Evolutionary conservation across 108 stramenopile species (phyloP).

Genomic region (Cyclotella sp.): DNA sequence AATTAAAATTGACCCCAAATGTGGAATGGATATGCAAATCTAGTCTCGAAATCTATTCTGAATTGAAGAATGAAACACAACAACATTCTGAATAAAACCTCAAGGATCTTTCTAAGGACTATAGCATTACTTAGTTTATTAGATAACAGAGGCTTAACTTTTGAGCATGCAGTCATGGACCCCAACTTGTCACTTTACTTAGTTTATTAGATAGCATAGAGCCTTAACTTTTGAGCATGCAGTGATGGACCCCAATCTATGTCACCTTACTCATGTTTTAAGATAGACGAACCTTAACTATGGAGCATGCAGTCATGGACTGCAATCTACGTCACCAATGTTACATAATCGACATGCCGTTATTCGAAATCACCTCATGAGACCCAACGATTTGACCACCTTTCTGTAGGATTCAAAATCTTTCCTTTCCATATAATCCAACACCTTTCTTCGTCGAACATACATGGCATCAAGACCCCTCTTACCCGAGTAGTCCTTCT

Average conservation of each 20-base stretch:
- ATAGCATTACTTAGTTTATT: no score
- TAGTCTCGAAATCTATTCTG: slow-evolving; percentile 10
- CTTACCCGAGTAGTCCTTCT: slow-evolving; percentile 85
- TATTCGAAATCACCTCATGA: slow-evolving; percentile 60
- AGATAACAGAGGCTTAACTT: no score
- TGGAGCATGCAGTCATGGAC: no score
- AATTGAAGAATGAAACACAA: neutral
- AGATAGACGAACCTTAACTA: no score
- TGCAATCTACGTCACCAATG: neutral
- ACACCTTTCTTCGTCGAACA: slow-evolving; percentile 84
- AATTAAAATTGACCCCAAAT: neutral
- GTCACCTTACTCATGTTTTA: no score
- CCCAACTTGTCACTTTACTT: no score
- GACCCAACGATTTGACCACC: slow-evolving; percentile 87
- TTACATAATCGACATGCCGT: neutral
- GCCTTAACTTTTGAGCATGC: no score
- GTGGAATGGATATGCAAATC: slow-evolving; percentile 5
- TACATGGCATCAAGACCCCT: slow-evolving; percentile 85
- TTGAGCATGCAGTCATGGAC: no score
- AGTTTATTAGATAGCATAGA: no score
- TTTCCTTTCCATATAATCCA: slow-evolving; percentile 93
- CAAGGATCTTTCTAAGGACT: no score
- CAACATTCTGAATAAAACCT: neutral
- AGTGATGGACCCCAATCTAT: no score
- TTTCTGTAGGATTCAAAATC: slow-evolving; percentile 84